These are phyloP conservation scores for Coemansia umbellata DNA, from an alignment of 192 early-diverging fungal species.

Conservation along the genomic window DNA sequence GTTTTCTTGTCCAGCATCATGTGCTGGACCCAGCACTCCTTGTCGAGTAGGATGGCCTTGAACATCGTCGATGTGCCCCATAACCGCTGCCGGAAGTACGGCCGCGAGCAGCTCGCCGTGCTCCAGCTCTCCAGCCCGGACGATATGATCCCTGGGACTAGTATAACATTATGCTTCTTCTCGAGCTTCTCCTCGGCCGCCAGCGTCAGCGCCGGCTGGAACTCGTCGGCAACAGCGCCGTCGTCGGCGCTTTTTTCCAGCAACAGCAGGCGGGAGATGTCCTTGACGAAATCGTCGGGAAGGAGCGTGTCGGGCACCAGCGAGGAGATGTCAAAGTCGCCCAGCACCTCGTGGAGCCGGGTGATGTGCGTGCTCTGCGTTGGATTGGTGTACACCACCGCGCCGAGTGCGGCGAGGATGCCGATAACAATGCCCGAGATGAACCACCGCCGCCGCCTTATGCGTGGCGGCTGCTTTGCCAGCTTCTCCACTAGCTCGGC, in stretches of 20 bases:
- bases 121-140: constrained; percentile 90
- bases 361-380: constrained; percentile 50
- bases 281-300: constrained; percentile 67
- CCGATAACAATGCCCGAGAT: constrained; percentile 60
- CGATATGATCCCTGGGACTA: constrained; percentile 87
- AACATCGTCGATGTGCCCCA: constrained; percentile 86
- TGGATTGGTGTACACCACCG: constrained; percentile 48
- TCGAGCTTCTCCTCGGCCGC: constrained; percentile 25
- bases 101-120: constrained; percentile 66
- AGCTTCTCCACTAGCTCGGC: constrained; percentile 1
- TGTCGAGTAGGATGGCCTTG: constrained; percentile 78
- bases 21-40: constrained; percentile 80
- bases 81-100: constrained; percentile 83
- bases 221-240: constrained; percentile 29
- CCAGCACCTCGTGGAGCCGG: constrained; percentile 44
- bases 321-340: constrained; percentile 64
- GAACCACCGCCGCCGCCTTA: constrained; percentile 47
- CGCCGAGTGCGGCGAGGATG: constrained; percentile 40
- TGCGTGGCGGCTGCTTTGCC: constrained; percentile 11
- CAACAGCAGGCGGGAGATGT: constrained; percentile 56
- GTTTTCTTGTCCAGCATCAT: constrained; percentile 77
- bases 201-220: constrained; percentile 38
- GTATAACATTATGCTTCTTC: constrained; percentile 59
- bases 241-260: constrained; percentile 13
- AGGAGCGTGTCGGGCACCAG: constrained; percentile 63